phyloP scores from a whole-genome alignment of 2,329 filamentous ascomycete species.

The Trichoderma sp. region DNA sequence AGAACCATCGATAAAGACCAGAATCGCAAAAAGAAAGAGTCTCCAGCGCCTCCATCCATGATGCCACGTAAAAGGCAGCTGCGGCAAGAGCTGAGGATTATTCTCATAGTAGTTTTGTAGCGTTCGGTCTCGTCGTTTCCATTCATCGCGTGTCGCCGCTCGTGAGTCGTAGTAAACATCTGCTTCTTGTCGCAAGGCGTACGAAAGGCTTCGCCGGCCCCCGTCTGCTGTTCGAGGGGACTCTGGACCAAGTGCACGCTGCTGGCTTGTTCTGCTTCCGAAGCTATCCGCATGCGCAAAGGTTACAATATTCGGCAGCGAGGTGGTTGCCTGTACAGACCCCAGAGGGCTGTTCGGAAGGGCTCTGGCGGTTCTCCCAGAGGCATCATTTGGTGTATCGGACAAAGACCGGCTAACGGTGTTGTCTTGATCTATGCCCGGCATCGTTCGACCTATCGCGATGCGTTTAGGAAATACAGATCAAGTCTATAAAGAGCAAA shows the following conservation, averaged over 20 bases:
- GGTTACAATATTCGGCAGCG: not conserved
- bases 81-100: slow-evolving; percentile 45
- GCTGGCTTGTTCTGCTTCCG: not conserved
- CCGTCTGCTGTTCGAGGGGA: slow-evolving; percentile 29
- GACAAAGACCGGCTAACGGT: not conserved
- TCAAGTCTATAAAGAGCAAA: not conserved
- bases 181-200: slow-evolving; percentile 41
- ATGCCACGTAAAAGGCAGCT: slow-evolving; percentile 49
- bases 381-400: slow-evolving; percentile 2
- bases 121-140: slow-evolving; percentile 41
- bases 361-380: not conserved
- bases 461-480: not conserved
- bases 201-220: slow-evolving; percentile 43
- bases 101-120: slow-evolving; percentile 48
- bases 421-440: slow-evolving; percentile 3
- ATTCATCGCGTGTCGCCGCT: slow-evolving; percentile 44
- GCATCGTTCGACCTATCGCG: slow-evolving; percentile 17
- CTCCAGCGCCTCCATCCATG: slow-evolving; percentile 47
- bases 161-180: slow-evolving; percentile 48
- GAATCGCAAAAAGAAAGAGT: slow-evolving; percentile 52
- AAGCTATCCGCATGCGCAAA: not conserved
- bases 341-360: not conserved
- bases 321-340: not conserved
- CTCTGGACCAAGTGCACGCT: not conserved
- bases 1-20: slow-evolving; percentile 52